Percentiles rank a stretch among this genome's conserved stretches.
These are phyloP conservation scores for Hanseniaspora mollemarum DNA, from an alignment of 805 yeast genomes.

Conservation along the genomic window DNA sequence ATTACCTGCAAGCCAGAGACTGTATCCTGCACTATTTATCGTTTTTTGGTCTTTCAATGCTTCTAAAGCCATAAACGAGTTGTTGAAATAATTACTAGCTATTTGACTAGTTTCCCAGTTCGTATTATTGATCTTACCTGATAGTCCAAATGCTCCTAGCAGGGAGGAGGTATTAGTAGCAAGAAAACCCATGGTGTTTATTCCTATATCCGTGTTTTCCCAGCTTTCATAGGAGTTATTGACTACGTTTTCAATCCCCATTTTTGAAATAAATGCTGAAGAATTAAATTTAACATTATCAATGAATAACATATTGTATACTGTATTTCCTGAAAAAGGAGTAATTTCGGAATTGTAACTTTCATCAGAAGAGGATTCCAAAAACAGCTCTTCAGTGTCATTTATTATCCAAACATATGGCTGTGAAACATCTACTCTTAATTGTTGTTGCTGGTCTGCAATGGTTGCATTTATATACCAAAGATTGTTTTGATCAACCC, in stretches of 20 bases:
- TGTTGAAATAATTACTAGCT: conserved; percentile 17
- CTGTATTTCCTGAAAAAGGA: not conserved
- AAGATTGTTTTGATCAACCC: not conserved
- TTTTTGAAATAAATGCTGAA: conserved; percentile 22
- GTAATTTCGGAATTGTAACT: not conserved
- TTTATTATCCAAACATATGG: conserved; percentile 32
- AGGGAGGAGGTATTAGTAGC: conserved; percentile 30
- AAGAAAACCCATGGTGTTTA: conserved; percentile 28
- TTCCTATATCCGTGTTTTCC: not conserved
- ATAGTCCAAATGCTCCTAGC: conserved; percentile 39
- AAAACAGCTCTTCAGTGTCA: too few species aligned
- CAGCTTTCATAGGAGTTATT: not conserved
- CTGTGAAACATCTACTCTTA: conserved; percentile 32
- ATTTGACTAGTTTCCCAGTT: conserved; percentile 20
- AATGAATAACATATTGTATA: conserved; percentile 20
- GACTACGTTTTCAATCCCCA: not conserved
- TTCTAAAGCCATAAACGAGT: conserved; percentile 29
- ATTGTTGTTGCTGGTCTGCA: conserved; percentile 24
- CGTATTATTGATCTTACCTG: conserved; percentile 24
- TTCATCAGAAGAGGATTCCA: too few species aligned
- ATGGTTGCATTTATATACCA: conserved; percentile 1
- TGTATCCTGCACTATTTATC: conserved; percentile 35
- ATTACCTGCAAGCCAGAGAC: conserved; percentile 32
- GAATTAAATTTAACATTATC: conserved; percentile 23
- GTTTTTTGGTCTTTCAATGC: conserved; percentile 26